phyloP scores from a whole-genome alignment of 371 early-diverging fungal genomes.

The Batkoa obscura region DNA sequence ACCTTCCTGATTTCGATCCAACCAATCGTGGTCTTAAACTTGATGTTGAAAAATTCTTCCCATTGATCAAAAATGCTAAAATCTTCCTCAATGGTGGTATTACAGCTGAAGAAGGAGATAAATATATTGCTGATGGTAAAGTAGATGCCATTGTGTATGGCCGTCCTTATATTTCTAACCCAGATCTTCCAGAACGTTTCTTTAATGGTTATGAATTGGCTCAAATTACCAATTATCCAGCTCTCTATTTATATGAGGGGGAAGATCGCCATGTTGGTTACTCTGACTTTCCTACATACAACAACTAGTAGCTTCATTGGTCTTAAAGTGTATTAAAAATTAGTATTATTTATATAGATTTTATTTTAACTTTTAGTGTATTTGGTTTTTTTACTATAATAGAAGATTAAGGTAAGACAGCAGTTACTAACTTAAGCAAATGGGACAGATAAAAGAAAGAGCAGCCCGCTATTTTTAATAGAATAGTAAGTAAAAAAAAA shows the following conservation, averaged over 20 bases:
- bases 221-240: not conserved
- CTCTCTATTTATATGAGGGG: not conserved
- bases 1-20: not conserved
- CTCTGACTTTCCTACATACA: too few relatives aligned
- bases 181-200: slow-evolving; percentile 5
- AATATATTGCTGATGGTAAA: slow-evolving; percentile 7
- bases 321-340: too few relatives aligned
- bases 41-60: not conserved
- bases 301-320: too few relatives aligned
- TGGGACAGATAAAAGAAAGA: too few relatives aligned
- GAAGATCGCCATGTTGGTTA: not conserved
- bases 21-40: not conserved
- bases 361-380: too few relatives aligned
- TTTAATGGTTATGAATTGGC: not conserved
- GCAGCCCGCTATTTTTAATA: too few relatives aligned
- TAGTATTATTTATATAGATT: too few relatives aligned
- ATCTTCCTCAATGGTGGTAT: slow-evolving; percentile 29
- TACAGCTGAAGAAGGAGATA: slow-evolving; percentile 27
- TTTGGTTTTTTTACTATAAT: too few relatives aligned
- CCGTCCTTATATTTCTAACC: slow-evolving; percentile 11
- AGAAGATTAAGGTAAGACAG: too few relatives aligned
- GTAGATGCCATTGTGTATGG: slow-evolving; percentile 11
- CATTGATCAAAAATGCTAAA: not conserved
- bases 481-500: too few relatives aligned
- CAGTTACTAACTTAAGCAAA: too few relatives aligned